Conservation (phyloP, 2,329 filamentous ascomycete genomes). For the Beauveria pseudobassiana region DNA sequence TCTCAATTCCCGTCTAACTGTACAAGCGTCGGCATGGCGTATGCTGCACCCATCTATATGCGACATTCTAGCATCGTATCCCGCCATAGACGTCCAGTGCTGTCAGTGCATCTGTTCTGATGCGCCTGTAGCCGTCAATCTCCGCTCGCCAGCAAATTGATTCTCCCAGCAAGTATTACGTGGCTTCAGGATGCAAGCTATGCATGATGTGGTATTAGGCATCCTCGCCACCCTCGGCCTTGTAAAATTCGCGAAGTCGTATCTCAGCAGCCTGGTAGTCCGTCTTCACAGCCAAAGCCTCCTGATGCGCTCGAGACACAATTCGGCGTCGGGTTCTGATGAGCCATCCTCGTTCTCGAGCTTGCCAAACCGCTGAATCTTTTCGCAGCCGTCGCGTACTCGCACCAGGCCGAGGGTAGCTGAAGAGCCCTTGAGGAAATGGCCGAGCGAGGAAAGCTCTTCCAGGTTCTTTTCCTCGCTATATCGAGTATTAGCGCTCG, state of each 20-base stretch:
- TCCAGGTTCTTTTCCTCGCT: conserved; percentile 62
- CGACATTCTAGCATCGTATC: not conserved
- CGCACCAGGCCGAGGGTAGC: conserved; percentile 87
- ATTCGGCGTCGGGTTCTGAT: conserved; percentile 55
- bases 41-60: not conserved
- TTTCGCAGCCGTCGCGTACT: conserved; percentile 88
- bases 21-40: not conserved
- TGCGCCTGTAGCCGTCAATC: not conserved
- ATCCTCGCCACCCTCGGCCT: conserved; percentile 4
- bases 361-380: conserved; percentile 89
- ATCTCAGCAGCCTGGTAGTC: conserved; percentile 70
- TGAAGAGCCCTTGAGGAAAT: conserved; percentile 96
- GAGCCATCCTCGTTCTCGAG: conserved; percentile 71
- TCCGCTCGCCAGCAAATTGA: not conserved
- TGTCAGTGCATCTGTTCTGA: not conserved
- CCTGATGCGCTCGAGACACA: conserved; percentile 64
- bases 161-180: not conserved
- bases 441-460: conserved; percentile 76
- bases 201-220: not conserved
- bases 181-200: not conserved
- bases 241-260: conserved; percentile 62
- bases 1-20: not conserved
- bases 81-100: not conserved
- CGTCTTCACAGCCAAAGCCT: conserved; percentile 64
- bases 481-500: conserved; percentile 5